A percentile compares a stretch with the other conserved stretches of the same genome.
Evolutionary conservation across 2,329 filamentous ascomycete species (phyloP).

Genomic region (Fusarium citri): DNA sequence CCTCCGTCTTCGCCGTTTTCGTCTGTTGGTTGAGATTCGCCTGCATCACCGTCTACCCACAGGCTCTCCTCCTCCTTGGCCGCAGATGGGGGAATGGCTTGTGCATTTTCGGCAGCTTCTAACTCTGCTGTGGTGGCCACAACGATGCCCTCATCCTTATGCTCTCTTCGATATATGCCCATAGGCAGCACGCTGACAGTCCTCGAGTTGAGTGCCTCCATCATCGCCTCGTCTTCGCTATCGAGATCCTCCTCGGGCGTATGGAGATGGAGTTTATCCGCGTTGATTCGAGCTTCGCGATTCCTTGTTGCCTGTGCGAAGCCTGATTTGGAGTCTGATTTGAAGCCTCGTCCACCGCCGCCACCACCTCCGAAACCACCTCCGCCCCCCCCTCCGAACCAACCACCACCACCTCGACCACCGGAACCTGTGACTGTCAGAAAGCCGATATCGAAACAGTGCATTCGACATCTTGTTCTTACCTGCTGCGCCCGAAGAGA

Average conservation of each 20-base stretch:
- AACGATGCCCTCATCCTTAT: constrained; percentile 64
- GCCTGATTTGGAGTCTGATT: constrained; percentile 53
- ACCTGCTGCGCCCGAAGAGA: constrained; percentile 50
- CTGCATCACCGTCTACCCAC: constrained; percentile 56
- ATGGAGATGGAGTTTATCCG: constrained; percentile 64
- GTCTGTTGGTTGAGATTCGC: constrained; percentile 40
- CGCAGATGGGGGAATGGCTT: constrained; percentile 37
- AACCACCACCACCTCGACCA: constrained; percentile 42
- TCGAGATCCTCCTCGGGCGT: constrained; percentile 58
- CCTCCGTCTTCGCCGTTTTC: constrained; percentile 53
- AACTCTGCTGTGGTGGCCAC: constrained; percentile 69
- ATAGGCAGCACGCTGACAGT: constrained; percentile 60
- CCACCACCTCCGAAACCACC: constrained; percentile 47
- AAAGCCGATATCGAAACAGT: not conserved
- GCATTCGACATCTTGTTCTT: constrained; percentile 23
- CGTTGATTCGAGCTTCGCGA: constrained; percentile 65
- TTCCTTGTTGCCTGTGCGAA: constrained; percentile 52
- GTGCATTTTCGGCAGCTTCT: constrained; percentile 63
- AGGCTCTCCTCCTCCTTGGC: constrained; percentile 59
- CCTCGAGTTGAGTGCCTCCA: constrained; percentile 50
- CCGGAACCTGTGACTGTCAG: constrained; percentile 32
- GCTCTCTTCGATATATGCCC: constrained; percentile 66
- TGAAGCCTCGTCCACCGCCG: constrained; percentile 45
- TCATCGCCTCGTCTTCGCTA: constrained; percentile 58
- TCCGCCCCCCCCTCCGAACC: constrained; percentile 45